These are phyloP conservation scores for Leptosphaerulina australis DNA, from an alignment of 2,329 filamentous ascomycete species.

Conservation along the genomic window DNA sequence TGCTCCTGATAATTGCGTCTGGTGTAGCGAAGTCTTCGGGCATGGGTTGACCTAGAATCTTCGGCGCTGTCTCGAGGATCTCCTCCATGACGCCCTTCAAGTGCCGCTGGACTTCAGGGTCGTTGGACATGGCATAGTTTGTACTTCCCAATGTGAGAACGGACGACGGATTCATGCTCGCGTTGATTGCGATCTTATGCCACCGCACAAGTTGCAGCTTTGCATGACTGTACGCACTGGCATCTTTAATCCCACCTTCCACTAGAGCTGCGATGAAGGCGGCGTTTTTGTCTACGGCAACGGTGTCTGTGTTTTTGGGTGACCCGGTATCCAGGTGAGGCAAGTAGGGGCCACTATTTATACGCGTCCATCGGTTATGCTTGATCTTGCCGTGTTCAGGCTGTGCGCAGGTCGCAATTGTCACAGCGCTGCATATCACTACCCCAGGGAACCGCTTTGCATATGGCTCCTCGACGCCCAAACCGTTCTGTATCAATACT, in stretches of 20 bases:
- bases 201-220: conserved; percentile 73
- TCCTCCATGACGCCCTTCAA: conserved; percentile 72
- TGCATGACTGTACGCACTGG: conserved; percentile 67
- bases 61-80: conserved; percentile 67
- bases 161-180: conserved; percentile 74
- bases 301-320: conserved; percentile 28
- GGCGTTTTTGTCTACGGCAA: conserved; percentile 54
- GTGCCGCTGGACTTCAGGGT: conserved; percentile 67
- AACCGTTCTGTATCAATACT: conserved; percentile 72
- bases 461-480: conserved; percentile 73
- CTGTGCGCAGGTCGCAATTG: conserved; percentile 72
- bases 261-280: conserved; percentile 62
- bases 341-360: conserved; percentile 71
- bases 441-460: conserved; percentile 64
- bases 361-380: conserved; percentile 76
- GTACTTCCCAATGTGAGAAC: conserved; percentile 69
- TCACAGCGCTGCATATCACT: conserved; percentile 70
- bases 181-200: conserved; percentile 80
- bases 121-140: conserved; percentile 69
- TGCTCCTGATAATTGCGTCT: conserved; percentile 68
- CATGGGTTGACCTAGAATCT: conserved; percentile 66
- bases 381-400: conserved; percentile 65
- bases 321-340: conserved; percentile 52
- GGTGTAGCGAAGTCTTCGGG: conserved; percentile 65
- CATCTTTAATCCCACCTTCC: conserved; percentile 69